Evolutionary conservation across 108 stramenopile species (phyloP), one percentile per base, ranked within the genome.

Genomic region (Skeletonema tropicum): DNA sequence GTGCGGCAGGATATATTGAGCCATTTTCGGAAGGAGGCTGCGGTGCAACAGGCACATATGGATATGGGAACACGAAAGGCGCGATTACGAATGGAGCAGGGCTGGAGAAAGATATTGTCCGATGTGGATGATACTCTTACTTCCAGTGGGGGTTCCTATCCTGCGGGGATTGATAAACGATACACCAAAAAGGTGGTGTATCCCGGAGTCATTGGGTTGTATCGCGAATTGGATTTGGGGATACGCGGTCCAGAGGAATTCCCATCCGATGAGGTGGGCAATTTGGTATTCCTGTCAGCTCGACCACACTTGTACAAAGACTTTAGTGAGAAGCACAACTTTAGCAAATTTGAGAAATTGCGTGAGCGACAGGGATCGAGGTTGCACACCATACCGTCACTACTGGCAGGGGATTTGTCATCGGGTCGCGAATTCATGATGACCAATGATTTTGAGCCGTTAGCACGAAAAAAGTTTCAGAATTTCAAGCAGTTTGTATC

Each of bases 261-360:
- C 90, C 91, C 85, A 42, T 83, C 90, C n/a, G 82, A 87, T 67
- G 64, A 80, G 0, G 87, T 90, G 5, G 95, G 95, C 14, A 98
- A 99, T 85, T 88, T 99, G 14, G 98, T 97, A 13, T 99, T 99
- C 74, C 83, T 99, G 5, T 97, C 96, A 8, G 99, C 99, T 39
- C 82, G 99, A 42, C 98, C 99, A 9, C 99, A 99, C 84, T 84
- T 99, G 59, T 99, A 98, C 88, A 97, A 97, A 75, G 98, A 98
- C 76, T 77, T 97, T 59, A 93, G 92, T 15, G 97, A 98, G 65
- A 90, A 92, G 64, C 74, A 84, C 2, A 97, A 94, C 66, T 97
- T 94, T 85, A 89, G 85, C 39, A 98, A 98, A 64, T 98, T 99
- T 78, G 88, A 94, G 75, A 95, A 91, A 66, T 85, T 99, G 0